Base-by-base conservation (phyloP, 257 asterid species). In the Solanum piurae region DNA sequence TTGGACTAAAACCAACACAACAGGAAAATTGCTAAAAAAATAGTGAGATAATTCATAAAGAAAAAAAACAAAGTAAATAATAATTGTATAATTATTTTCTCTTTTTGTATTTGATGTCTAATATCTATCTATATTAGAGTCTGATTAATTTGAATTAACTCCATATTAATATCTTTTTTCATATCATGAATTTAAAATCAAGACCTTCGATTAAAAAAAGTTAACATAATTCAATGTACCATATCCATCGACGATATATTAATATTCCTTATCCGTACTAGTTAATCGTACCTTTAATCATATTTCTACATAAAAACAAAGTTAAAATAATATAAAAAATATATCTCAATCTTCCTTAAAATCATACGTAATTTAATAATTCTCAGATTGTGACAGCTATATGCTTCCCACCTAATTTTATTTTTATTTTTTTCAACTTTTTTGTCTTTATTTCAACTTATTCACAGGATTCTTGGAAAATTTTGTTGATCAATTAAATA, bases 391-490 rank as follows among this genome's bases (percentile, higher is more conserved):
- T 77, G 84, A 77, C 64, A 77, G 14, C 84, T 42, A 77, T 77
- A 42, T 77, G 62, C 64, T 77, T 16, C 60, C 8, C 60, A 25
- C 33, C 84, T 13, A 8, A 25, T n/a, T 42, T 77, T 1, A 3
- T 11, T 40, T 23, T 75, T 12, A 3, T 21, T 75, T 76, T 77
- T 77, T 33, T 38, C n/a, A 8, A 11, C 29, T n/a, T 16, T 52
- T 40, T 31, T 76, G 4, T 12, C 36, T 42, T 77, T 77, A 40
- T 23, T 25, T 77, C 36, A 77, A 40, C 25, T 77, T 42, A 44
- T 77, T 77, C 83, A 76, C 83, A 76, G 27, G 58, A 76, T 76
- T 76, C 83, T 38, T 76, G 83, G 55, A 23, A 21, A 76, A 11
- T 2, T 9, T 75, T 38, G 23, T 14, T 75, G 20, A 10, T 75